Conservation (phyloP, 208 protist species). For the Leishmania arabica region DNA sequence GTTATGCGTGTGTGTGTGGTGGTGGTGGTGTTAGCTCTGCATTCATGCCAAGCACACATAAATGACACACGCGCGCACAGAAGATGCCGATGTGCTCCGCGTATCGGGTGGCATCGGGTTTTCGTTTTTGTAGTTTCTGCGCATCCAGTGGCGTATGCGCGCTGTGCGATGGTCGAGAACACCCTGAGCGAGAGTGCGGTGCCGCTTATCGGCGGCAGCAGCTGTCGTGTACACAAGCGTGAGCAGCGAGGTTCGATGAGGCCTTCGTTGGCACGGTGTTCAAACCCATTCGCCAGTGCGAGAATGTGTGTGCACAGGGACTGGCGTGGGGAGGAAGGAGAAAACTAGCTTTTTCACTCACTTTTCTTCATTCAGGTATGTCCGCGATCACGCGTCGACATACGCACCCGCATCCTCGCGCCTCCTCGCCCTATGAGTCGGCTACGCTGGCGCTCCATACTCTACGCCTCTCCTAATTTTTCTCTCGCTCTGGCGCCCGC, state of each 20-base stretch:
- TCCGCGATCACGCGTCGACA: not conserved
- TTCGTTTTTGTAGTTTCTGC: not conserved
- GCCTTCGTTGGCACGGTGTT: not conserved
- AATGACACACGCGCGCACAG: not conserved
- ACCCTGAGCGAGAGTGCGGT: not conserved
- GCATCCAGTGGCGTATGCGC: not conserved
- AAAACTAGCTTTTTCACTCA: not conserved
- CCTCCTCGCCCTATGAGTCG: not conserved
- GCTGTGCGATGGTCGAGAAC: not conserved
- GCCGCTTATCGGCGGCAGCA: not conserved
- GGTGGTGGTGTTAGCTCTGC: not conserved
- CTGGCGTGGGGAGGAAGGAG: not conserved
- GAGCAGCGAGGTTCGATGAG: not conserved
- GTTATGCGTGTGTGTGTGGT: not conserved
- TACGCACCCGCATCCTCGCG: not conserved
- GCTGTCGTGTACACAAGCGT: not conserved
- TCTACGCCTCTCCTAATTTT: not conserved
- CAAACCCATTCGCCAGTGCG: not conserved
- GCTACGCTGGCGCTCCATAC: not conserved
- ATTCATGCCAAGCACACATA: not conserved
- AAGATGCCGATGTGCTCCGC: not conserved
- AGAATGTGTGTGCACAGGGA: not conserved
- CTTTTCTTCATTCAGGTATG: not conserved
- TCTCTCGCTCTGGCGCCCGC: not conserved
- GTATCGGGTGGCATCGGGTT: not conserved